Evolutionary conservation across 352 stramenopile genomes (phyloP).

Genomic region (Phytophthora agathidicida): DNA sequence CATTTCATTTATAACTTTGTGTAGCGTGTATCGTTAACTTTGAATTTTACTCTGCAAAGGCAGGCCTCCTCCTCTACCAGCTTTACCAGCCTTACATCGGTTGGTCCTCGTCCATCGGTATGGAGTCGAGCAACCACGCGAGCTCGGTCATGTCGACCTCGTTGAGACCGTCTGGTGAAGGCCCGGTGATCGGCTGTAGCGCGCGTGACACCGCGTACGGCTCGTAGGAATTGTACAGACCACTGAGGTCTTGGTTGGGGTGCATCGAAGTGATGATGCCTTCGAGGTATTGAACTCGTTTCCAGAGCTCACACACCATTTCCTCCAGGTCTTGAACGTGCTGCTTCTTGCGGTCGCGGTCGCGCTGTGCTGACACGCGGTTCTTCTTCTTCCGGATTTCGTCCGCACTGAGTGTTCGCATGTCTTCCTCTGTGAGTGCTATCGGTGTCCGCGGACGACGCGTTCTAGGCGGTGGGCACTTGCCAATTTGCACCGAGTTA

Average conservation of each 20-base stretch:
- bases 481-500: conserved; percentile 30
- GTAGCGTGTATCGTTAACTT: conserved; percentile 2
- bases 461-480: conserved; percentile 34
- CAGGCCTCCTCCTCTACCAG: too few species aligned
- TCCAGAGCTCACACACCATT: conserved; percentile 63
- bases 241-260: conserved; percentile 39
- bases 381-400: conserved; percentile 75
- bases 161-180: conserved; percentile 9
- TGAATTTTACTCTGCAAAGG: conserved; percentile 8
- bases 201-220: conserved; percentile 31
- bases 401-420: conserved; percentile 42
- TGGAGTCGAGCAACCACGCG: conserved; percentile 37
- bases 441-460: conserved; percentile 47
- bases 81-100: conserved; percentile 11
- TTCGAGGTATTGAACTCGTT: conserved; percentile 66
- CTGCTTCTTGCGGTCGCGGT: conserved; percentile 65
- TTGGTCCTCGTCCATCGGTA: conserved; percentile 30
- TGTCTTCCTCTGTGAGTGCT: conserved; percentile 57
- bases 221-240: conserved; percentile 45
- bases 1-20: conserved; percentile 17
- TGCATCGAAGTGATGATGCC: conserved; percentile 44
- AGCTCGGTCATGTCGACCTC: conserved; percentile 39
- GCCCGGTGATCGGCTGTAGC: conserved; percentile 15
- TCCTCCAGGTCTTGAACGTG: conserved; percentile 61
- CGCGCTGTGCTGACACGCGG: conserved; percentile 61